Percentiles rank a stretch among this genome's conserved stretches.
Evolutionary conservation across 257 asterid species (phyloP).

Genomic region (Galeopsis tetrahit): DNA sequence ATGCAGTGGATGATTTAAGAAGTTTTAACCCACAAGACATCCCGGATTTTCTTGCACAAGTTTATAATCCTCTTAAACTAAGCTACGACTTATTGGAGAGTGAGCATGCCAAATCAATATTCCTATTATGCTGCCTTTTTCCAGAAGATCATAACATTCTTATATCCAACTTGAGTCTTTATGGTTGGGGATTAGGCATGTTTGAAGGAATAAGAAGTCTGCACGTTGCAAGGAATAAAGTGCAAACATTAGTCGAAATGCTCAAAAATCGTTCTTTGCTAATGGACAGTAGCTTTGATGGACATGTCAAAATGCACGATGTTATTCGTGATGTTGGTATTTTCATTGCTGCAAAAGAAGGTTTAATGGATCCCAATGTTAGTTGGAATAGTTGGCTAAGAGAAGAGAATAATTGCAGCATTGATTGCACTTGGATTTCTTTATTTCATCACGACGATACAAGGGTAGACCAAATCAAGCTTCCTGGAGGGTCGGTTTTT

Average conservation of each 20-base stretch:
- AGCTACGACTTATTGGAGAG: slow-evolving; percentile 27
- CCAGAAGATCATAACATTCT: slow-evolving; percentile 26
- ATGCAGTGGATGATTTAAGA: slow-evolving; percentile 28
- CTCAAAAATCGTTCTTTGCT: slow-evolving; percentile 7
- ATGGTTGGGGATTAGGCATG: slow-evolving; percentile 21
- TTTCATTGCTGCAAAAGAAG: neutral
- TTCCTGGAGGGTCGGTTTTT: neutral
- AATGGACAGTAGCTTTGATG: neutral
- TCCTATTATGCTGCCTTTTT: slow-evolving; percentile 19
- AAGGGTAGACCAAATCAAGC: neutral
- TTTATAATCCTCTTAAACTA: slow-evolving; percentile 27
- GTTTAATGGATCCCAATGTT: neutral
- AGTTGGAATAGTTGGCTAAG: neutral
- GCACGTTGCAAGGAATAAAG: slow-evolving; percentile 13
- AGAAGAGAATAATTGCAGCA: neutral
- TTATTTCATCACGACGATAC: too few species aligned
- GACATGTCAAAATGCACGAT: neutral
- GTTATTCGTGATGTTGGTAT: slow-evolving; percentile 26
- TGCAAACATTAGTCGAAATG: neutral
- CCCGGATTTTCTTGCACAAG: neutral
- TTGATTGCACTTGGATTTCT: neutral
- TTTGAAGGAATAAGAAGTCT: slow-evolving; percentile 2
- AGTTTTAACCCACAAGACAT: neutral
- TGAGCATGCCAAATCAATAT: neutral
- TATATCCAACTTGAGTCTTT: slow-evolving; percentile 4